A percentile compares a stretch with the other conserved stretches of the same genome.
Evolutionary conservation across 306 rosid species (phyloP).

Genomic region (Trifolium fragiferum): DNA sequence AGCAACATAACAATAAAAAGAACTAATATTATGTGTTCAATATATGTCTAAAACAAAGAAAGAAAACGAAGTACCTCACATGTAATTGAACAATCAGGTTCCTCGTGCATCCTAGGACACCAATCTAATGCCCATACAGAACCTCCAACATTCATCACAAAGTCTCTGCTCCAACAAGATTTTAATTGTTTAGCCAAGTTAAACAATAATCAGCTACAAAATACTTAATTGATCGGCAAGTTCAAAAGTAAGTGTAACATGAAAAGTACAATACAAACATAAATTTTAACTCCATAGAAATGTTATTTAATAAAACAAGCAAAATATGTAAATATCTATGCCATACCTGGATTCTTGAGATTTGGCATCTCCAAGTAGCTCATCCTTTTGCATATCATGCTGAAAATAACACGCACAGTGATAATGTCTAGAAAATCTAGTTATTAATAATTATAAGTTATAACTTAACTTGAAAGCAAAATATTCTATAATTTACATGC

Average conservation of each 20-base stretch:
- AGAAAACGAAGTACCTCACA: conserved; percentile 69
- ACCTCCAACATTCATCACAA: conserved; percentile 89
- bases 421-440: conserved; percentile 4
- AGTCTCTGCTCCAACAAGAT: conserved; percentile 65
- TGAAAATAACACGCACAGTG: conserved; percentile 19
- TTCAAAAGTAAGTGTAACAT: conserved; percentile 10
- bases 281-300: conserved; percentile 16
- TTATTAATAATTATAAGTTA: conserved; percentile 3
- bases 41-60: conserved; percentile 29
- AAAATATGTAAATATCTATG: conserved; percentile 37
- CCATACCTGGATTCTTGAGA: conserved; percentile 65
- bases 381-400: conserved; percentile 50
- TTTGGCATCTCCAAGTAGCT: conserved; percentile 40
- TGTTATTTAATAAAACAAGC: conserved; percentile 32
- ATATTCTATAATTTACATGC: not conserved
- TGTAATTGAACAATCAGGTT: conserved; percentile 54
- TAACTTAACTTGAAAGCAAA: not conserved
- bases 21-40: conserved; percentile 3
- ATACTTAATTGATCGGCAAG: conserved; percentile 25
- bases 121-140: conserved; percentile 92
- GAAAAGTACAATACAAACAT: conserved; percentile 27
- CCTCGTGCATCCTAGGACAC: conserved; percentile 78
- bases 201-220: conserved; percentile 22
- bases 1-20: conserved; percentile 8
- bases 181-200: conserved; percentile 38